A percentile compares a stretch with the other conserved stretches of the same genome.
phyloP scores from a whole-genome alignment of 2,329 filamentous ascomycete species.

The Fusarium sublunatum region DNA sequence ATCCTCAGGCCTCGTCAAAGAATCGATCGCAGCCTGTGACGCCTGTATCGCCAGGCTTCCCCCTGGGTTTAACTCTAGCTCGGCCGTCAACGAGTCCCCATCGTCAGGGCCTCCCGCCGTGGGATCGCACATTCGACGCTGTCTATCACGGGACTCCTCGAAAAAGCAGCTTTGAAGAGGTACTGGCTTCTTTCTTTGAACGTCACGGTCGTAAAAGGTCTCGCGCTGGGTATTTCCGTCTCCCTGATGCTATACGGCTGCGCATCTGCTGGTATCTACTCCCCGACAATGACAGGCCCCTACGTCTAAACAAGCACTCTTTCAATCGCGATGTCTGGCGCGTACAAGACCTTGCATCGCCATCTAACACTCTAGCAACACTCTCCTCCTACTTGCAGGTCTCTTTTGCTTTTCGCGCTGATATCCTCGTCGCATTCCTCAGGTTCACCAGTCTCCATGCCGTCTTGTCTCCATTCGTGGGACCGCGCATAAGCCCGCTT shows the following conservation, averaged over 20 bases:
- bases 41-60: constrained; percentile 2
- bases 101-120: constrained; percentile 44
- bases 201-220: constrained; percentile 24
- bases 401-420: constrained; percentile 52
- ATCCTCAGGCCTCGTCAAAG: constrained; percentile 10
- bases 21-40: constrained; percentile 20
- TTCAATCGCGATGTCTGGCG: constrained; percentile 52
- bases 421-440: constrained; percentile 53
- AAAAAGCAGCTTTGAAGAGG: constrained; percentile 23
- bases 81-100: constrained; percentile 5
- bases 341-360: constrained; percentile 48
- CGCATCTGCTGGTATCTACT: constrained; percentile 47
- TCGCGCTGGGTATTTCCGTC: constrained; percentile 33
- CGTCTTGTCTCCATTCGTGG: constrained; percentile 54
- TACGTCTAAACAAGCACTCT: constrained; percentile 46
- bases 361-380: constrained; percentile 42
- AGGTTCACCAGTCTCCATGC: constrained; percentile 53
- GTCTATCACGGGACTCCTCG: constrained; percentile 47
- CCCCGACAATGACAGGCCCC: constrained; percentile 36
- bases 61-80: neutral
- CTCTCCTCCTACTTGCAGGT: constrained; percentile 47
- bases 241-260: constrained; percentile 45
- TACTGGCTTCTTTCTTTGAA: constrained; percentile 41
- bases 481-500: constrained; percentile 48
- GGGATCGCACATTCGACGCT: constrained; percentile 53